phyloP scores from a whole-genome alignment of 768 basidiomycete species.

The Psilocybe tampanensis region DNA sequence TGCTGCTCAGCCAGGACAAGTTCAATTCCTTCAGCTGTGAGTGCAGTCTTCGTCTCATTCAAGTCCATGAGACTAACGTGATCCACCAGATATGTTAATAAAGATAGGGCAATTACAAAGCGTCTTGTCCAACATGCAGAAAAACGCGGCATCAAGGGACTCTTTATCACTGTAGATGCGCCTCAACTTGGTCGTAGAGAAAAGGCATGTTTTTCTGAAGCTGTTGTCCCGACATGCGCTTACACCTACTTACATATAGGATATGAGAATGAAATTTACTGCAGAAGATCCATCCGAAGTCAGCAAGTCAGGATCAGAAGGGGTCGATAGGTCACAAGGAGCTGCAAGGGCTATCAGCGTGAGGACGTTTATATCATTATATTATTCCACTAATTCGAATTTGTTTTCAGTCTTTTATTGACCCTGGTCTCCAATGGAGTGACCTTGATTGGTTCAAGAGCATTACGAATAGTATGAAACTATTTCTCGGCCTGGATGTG shows the following conservation, averaged over 20 bases:
- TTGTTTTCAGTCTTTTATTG: constrained; percentile 80
- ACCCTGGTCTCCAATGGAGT: constrained; percentile 85
- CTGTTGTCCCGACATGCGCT: constrained; percentile 74
- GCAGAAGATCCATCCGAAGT: constrained; percentile 71
- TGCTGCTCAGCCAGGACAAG: constrained; percentile 75
- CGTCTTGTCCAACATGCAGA: constrained; percentile 91
- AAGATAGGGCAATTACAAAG: constrained; percentile 83
- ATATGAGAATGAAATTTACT: constrained; percentile 96
- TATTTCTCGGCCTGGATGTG: constrained; percentile 33
- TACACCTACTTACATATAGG: constrained; percentile 57
- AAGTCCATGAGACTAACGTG: neutral
- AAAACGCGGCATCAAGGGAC: constrained; percentile 83
- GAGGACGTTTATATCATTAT: neutral
- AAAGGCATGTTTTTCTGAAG: constrained; percentile 78
- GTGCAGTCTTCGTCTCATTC: constrained; percentile 16
- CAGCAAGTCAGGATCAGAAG: constrained; percentile 49
- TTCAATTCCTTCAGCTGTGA: constrained; percentile 85
- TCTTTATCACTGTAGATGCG: constrained; percentile 98
- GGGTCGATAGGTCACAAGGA: constrained; percentile 84
- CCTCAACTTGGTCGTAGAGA: constrained; percentile 94
- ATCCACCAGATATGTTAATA: constrained; percentile 79
- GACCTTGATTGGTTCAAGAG: constrained; percentile 83
- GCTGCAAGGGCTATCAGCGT: constrained; percentile 90
- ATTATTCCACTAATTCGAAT: neutral
- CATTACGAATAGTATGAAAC: constrained; percentile 64